These are phyloP conservation scores for Aspergillus sp. DNA, from an alignment of 2,329 filamentous ascomycete genomes.

Conservation along the genomic window DNA sequence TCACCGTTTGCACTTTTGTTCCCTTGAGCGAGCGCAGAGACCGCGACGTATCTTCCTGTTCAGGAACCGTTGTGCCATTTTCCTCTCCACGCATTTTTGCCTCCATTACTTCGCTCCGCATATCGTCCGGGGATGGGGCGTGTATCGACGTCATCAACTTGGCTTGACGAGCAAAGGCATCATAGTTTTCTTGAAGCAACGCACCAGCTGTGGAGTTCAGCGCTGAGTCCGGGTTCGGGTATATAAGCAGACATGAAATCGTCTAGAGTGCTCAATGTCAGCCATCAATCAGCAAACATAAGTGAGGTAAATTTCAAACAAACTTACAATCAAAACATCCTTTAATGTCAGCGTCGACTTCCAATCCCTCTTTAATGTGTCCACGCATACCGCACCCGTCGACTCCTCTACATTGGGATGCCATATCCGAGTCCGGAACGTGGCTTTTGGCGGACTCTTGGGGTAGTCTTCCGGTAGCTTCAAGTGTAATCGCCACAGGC, in stretches of 20 bases:
- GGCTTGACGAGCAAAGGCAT: constrained; percentile 56
- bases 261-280: constrained; percentile 38
- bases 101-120: constrained; percentile 49
- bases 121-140: constrained; percentile 51
- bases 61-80: constrained; percentile 25
- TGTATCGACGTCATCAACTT: constrained; percentile 64
- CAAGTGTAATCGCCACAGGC: constrained; percentile 61
- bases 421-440: constrained; percentile 62
- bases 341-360: constrained; percentile 56
- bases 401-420: constrained; percentile 65
- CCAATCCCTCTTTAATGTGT: constrained; percentile 66
- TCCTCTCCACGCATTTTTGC: constrained; percentile 58
- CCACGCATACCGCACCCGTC: constrained; percentile 63
- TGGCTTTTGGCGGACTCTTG: constrained; percentile 52
- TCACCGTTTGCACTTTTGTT: constrained; percentile 20
- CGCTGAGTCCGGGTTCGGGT: constrained; percentile 64
- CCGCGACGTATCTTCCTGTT: constrained; percentile 26
- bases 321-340: constrained; percentile 55
- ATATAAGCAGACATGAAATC: constrained; percentile 62
- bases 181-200: constrained; percentile 60
- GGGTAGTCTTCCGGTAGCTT: constrained; percentile 60
- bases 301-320: too few species aligned
- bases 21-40: constrained; percentile 16
- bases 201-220: constrained; percentile 62
- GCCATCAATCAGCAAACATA: not conserved